Evolutionary conservation across 805 yeast species (phyloP).

Genomic region (Ogataea sp.): DNA sequence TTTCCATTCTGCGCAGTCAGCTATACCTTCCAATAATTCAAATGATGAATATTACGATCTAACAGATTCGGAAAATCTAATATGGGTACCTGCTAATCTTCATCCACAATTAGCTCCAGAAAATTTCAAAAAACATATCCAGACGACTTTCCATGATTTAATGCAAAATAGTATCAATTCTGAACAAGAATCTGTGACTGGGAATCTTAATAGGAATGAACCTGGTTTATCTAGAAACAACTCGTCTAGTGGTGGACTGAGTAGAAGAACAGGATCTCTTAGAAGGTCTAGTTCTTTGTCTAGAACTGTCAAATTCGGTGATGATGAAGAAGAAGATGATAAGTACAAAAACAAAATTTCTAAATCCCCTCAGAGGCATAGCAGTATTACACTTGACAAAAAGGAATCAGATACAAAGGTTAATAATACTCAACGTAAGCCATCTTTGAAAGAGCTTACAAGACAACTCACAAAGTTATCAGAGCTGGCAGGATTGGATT

Average conservation of each 20-base stretch:
- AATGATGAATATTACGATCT: conserved; percentile 10
- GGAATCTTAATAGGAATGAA: background rate
- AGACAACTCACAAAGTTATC: conserved; percentile 68
- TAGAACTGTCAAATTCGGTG: conserved; percentile 6
- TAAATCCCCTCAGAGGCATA: background rate
- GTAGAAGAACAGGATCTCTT: conserved; percentile 4
- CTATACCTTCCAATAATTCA: background rate
- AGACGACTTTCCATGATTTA: conserved; percentile 45
- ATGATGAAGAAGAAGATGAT: conserved; percentile 19
- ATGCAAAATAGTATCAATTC: background rate
- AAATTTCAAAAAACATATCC: conserved; percentile 63
- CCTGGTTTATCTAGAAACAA: background rate
- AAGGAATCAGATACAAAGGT: too few species aligned
- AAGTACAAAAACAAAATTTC: conserved; percentile 4
- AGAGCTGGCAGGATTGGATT: conserved; percentile 68
- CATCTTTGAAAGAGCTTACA: conserved; percentile 65
- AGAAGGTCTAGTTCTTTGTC: conserved; percentile 17
- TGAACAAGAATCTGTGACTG: background rate
- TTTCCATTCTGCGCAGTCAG: background rate
- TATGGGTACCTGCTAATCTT: conserved; percentile 94
- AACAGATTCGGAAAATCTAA: conserved; percentile 37
- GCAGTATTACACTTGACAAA: background rate
- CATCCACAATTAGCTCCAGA: conserved; percentile 97
- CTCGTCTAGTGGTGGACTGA: too few species aligned
- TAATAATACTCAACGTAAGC: too few species aligned